These are phyloP conservation scores for Auricularia heimuer DNA, from an alignment of 768 basidiomycete species.

Conservation along the genomic window DNA sequence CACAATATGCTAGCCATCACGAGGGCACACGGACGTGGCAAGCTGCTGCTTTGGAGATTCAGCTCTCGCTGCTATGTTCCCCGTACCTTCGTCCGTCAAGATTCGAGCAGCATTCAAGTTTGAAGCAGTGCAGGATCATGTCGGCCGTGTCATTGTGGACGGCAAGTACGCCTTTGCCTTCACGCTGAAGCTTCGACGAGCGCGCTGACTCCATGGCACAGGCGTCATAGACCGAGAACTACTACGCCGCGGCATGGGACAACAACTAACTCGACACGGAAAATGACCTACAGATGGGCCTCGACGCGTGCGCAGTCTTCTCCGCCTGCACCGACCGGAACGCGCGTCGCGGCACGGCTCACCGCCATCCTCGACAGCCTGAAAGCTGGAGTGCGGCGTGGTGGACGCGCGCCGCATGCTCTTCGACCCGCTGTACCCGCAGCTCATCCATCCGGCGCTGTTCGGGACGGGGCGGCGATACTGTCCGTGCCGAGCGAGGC, in stretches of 20 bases:
- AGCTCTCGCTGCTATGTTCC: constrained; percentile 24
- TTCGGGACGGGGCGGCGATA: too few relatives aligned
- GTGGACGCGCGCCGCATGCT: constrained; percentile 8
- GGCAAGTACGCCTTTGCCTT: constrained; percentile 8
- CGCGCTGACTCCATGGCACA: background rate
- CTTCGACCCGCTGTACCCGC: constrained; percentile 11
- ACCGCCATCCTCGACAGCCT: constrained; percentile 11
- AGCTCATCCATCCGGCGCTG: too few relatives aligned
- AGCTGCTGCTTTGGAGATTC: constrained; percentile 23
- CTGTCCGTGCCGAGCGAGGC: constrained; percentile 13
- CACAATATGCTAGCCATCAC: constrained; percentile 24
- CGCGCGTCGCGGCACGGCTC: constrained; percentile 3
- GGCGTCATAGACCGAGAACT: constrained; percentile 17
- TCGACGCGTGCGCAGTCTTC: constrained; percentile 17
- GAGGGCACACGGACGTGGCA: constrained; percentile 19
- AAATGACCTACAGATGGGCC: constrained; percentile 12
- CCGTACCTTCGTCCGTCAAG: constrained; percentile 6
- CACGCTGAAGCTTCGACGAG: too few relatives aligned
- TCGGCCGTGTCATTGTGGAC: constrained; percentile 25
- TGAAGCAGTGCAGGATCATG: constrained; percentile 16
- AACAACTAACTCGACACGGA: constrained; percentile 17
- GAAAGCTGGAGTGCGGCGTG: constrained; percentile 14
- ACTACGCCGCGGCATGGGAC: constrained; percentile 15
- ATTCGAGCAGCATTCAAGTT: background rate
- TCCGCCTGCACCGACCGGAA: constrained; percentile 7